phyloP scores from a whole-genome alignment of 805 yeast species.

The Lachancea meyersii region DNA sequence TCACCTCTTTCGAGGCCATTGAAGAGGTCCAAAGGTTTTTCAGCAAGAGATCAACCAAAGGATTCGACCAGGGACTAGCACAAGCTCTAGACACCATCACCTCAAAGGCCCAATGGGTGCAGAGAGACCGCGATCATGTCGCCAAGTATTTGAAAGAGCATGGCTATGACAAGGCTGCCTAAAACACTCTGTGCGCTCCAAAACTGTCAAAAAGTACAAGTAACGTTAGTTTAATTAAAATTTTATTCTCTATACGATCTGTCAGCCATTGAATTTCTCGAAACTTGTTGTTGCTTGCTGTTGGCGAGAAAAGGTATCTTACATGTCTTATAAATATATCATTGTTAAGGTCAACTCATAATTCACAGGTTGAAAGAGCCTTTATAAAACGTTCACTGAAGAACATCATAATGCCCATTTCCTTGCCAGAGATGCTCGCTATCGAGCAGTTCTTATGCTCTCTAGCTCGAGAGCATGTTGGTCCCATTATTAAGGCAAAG shows the following conservation, averaged over 20 bases:
- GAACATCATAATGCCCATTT: neutral
- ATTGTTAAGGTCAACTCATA: too few relatives aligned
- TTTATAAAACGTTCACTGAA: too few relatives aligned
- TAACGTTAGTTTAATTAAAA: too few relatives aligned
- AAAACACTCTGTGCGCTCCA: too few relatives aligned
- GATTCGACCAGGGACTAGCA: conserved; percentile 58
- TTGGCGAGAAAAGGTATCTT: too few relatives aligned
- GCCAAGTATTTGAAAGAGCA: conserved; percentile 42
- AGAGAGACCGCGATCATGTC: conserved; percentile 47
- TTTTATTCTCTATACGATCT: too few relatives aligned
- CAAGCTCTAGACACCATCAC: conserved; percentile 57
- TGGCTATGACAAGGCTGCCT: conserved; percentile 21
- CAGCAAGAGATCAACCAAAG: conserved; percentile 49
- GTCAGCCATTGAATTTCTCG: too few relatives aligned
- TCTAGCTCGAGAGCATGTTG: conserved; percentile 32
- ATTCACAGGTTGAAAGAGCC: too few relatives aligned
- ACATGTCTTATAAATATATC: too few relatives aligned
- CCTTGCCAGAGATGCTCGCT: conserved; percentile 17
- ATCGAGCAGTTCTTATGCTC: conserved; percentile 26
- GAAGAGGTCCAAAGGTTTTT: conserved; percentile 48
- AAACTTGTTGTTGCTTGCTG: too few relatives aligned
- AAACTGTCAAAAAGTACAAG: too few relatives aligned
- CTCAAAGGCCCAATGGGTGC: conserved; percentile 52
- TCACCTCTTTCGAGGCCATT: conserved; percentile 49
- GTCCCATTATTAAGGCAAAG: conserved; percentile 43